These are phyloP conservation scores for Lodderomyces theae DNA, from an alignment of 1,139 yeast species.

Conservation along the genomic window DNA sequence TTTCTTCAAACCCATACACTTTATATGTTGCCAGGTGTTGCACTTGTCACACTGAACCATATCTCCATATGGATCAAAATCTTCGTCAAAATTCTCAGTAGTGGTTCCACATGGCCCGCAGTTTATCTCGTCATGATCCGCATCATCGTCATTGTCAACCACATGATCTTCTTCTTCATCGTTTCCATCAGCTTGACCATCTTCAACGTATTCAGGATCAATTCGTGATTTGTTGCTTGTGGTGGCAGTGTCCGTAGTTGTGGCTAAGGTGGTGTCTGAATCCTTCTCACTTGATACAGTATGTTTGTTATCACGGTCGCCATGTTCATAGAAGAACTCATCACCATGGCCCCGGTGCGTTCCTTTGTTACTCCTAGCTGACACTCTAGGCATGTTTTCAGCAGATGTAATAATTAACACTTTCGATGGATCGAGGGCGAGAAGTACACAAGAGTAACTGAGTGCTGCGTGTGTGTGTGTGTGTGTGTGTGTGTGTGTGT, in stretches of 20 bases:
- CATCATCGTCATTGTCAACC: slow-evolving; percentile 16
- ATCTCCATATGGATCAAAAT: slow-evolving; percentile 58
- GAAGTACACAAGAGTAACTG: no score
- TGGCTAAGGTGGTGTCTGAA: background rate
- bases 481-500: no score
- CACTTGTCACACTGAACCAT: slow-evolving; percentile 75
- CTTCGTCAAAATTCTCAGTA: slow-evolving; percentile 62
- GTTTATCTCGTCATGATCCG: slow-evolving; percentile 47
- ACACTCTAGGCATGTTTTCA: slow-evolving; percentile 31
- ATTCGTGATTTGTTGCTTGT: background rate
- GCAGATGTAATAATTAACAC: no score
- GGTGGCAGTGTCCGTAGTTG: background rate
- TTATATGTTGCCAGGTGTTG: slow-evolving; percentile 81
- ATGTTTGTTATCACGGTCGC: slow-evolving; percentile 5
- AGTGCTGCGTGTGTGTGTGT: no score
- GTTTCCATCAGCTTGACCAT: slow-evolving; percentile 15
- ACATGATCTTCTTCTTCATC: no score
- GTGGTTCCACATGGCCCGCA: slow-evolving; percentile 66
- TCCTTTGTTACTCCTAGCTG: slow-evolving; percentile 42
- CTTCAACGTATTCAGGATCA: slow-evolving; percentile 1
- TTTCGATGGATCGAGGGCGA: no score
- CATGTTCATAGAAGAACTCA: slow-evolving; percentile 1
- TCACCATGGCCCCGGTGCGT: slow-evolving; percentile 32
- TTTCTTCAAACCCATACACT: slow-evolving; percentile 57
- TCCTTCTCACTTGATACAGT: slow-evolving; percentile 7